Evolutionary conservation across 176 grass and related monocot genomes (phyloP).

Genomic region (Hsuehochloa calcarea): DNA sequence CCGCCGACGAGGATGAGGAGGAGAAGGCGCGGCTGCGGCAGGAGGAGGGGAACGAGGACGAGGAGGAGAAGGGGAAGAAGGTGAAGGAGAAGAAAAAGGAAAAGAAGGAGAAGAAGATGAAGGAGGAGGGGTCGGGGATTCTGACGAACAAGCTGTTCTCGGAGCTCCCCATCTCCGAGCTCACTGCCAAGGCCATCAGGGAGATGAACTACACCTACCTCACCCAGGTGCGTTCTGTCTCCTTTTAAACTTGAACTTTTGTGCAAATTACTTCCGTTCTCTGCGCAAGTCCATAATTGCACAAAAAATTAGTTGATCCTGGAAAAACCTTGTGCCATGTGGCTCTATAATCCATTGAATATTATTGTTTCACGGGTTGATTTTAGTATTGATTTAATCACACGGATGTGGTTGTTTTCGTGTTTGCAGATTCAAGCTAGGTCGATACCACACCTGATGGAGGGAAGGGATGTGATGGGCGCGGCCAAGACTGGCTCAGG

Average conservation of each 20-base stretch:
- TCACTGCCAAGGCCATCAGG: conserved; percentile 51
- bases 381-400: background rate
- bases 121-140: conserved; percentile 38
- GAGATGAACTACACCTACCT: conserved; percentile 80
- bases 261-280: background rate
- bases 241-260: background rate
- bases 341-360: background rate
- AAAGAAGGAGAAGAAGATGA: background rate
- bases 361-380: background rate
- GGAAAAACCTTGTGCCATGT: background rate
- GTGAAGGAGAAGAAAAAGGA: background rate
- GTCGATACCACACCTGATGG: conserved; percentile 66
- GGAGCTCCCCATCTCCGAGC: conserved; percentile 60
- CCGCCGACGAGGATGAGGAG: background rate
- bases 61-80: background rate
- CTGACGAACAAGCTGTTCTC: conserved; percentile 59
- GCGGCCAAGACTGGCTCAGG: conserved; percentile 72
- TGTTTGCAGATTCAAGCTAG: conserved; percentile 73
- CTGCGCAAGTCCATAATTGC: background rate
- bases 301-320: background rate
- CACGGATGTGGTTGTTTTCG: background rate
- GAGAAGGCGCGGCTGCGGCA: background rate
- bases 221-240: conserved; percentile 42
- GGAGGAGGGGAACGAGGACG: background rate
- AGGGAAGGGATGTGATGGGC: conserved; percentile 73